Evolutionary conservation across 257 asterid species (phyloP).

Genomic region (Linaria vulgaris): DNA sequence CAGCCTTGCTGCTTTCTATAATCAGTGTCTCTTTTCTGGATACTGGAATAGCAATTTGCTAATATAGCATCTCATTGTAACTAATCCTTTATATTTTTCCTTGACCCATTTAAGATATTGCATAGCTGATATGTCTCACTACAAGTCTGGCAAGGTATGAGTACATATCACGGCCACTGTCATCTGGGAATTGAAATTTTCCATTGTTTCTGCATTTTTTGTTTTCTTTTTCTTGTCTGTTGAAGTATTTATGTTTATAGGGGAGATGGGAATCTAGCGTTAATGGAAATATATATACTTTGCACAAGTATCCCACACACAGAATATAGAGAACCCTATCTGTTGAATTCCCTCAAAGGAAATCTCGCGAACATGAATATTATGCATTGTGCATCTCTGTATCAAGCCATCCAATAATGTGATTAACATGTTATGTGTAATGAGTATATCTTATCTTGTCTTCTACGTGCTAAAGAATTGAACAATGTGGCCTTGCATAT

Average conservation of each 20-base stretch:
- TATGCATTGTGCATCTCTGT: slow-evolving; percentile 13
- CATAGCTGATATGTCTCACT: slow-evolving; percentile 96
- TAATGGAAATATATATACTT: background rate
- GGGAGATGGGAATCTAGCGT: background rate
- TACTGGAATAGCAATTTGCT: background rate
- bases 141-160: slow-evolving; percentile 90
- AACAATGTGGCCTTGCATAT: slow-evolving; percentile 16
- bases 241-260: slow-evolving; percentile 7
- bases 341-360: slow-evolving; percentile 9
- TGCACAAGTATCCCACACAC: slow-evolving; percentile 7
- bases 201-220: slow-evolving; percentile 13
- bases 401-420: background rate
- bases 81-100: slow-evolving; percentile 22
- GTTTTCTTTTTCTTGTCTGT: slow-evolving; percentile 1
- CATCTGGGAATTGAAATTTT: too few relatives aligned
- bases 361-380: slow-evolving; percentile 14
- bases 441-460: slow-evolving; percentile 4
- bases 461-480: slow-evolving; percentile 12
- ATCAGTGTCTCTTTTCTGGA: too few relatives aligned
- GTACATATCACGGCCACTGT: slow-evolving; percentile 14
- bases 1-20: too few relatives aligned
- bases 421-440: background rate
- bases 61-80: background rate
- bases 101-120: slow-evolving; percentile 72
- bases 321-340: slow-evolving; percentile 5